These are phyloP conservation scores for Moricandia moricandioides DNA, from an alignment of 345 rosid species.

Conservation along the genomic window DNA sequence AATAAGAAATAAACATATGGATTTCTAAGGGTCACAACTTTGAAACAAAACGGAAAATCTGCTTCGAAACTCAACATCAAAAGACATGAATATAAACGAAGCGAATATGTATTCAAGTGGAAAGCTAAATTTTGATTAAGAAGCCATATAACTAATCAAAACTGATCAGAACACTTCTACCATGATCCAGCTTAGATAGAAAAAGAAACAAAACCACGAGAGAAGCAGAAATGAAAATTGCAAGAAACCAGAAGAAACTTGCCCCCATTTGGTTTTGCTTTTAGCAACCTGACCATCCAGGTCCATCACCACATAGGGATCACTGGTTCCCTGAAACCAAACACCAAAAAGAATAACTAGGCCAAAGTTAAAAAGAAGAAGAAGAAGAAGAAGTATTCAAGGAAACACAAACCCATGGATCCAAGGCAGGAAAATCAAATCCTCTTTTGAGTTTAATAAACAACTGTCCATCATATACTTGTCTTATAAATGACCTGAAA, in stretches of 20 bases:
- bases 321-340: constrained; percentile 76
- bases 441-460: constrained; percentile 77
- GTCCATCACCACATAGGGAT: constrained; percentile 84
- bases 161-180: neutral
- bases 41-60: neutral
- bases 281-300: constrained; percentile 84
- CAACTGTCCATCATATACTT: constrained; percentile 80
- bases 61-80: neutral
- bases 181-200: neutral
- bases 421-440: constrained; percentile 80
- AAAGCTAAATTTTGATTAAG: neutral
- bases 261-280: constrained; percentile 59
- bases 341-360: neutral
- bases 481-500: constrained; percentile 75
- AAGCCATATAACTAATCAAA: neutral
- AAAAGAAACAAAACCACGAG: neutral
- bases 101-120: neutral
- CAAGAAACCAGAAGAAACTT: constrained; percentile 6
- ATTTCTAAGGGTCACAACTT: constrained; percentile 9
- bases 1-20: neutral
- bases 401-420: constrained; percentile 73
- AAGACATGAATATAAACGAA: neutral
- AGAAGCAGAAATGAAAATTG: neutral
- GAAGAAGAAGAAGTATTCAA: neutral
- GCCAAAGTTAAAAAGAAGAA: neutral